Percentiles rank a stretch among this genome's conserved stretches.
Evolutionary conservation across 2,329 filamentous ascomycete species (phyloP).

Genomic region (Fusarium tjaetaba): DNA sequence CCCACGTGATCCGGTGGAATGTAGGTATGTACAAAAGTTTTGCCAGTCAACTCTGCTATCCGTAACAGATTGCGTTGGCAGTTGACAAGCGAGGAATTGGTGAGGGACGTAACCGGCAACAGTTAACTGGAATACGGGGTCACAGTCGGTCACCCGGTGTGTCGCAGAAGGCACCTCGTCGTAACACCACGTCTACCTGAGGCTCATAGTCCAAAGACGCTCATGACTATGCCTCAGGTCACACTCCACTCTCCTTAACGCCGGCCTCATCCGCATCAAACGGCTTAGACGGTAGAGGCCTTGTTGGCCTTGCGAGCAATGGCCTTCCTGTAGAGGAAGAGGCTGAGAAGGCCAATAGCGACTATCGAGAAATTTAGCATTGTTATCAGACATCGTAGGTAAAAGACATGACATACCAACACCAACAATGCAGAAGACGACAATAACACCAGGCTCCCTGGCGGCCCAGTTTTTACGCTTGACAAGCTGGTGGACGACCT

Average conservation of each 20-base stretch:
- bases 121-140: slow-evolving; percentile 41
- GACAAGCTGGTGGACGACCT: slow-evolving; percentile 50
- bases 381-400: neutral
- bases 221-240: slow-evolving; percentile 34
- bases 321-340: slow-evolving; percentile 48
- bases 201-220: slow-evolving; percentile 28
- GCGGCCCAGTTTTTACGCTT: slow-evolving; percentile 56
- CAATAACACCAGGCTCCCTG: slow-evolving; percentile 53
- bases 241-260: slow-evolving; percentile 37
- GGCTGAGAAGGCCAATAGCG: slow-evolving; percentile 44
- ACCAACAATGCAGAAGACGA: slow-evolving; percentile 57
- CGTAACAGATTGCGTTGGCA: slow-evolving; percentile 9
- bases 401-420: slow-evolving; percentile 47
- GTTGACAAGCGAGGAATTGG: slow-evolving; percentile 34
- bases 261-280: slow-evolving; percentile 16
- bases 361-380: slow-evolving; percentile 44
- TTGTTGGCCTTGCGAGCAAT: slow-evolving; percentile 49
- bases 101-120: slow-evolving; percentile 39
- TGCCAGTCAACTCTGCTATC: slow-evolving; percentile 22
- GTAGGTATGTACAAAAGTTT: slow-evolving; percentile 42
- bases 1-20: slow-evolving; percentile 38
- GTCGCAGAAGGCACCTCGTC: slow-evolving; percentile 42
- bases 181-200: slow-evolving; percentile 41
- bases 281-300: slow-evolving; percentile 40
- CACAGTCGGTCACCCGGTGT: slow-evolving; percentile 46